phyloP scores from a whole-genome alignment of 1,139 yeast species.

The Blastobotrys persicus region DNA sequence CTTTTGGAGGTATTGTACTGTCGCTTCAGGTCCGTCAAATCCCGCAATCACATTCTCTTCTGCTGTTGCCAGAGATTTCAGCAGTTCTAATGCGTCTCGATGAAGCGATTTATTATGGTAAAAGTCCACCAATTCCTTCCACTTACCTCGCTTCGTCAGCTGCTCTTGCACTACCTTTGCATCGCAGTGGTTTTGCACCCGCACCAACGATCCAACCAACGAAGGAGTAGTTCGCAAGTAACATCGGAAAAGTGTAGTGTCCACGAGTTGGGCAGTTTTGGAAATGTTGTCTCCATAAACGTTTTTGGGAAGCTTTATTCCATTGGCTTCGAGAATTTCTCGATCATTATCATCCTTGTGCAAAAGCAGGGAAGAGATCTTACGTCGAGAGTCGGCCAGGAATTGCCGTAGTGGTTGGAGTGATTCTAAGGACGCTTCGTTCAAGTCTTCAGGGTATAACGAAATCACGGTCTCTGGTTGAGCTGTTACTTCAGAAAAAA shows the following conservation, averaged over 20 bases:
- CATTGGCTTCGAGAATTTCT: slow-evolving; percentile 28
- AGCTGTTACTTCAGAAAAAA: slow-evolving; percentile 55
- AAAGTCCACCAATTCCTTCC: slow-evolving; percentile 75
- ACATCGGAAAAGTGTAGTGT: slow-evolving; percentile 74
- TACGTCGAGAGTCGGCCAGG: slow-evolving; percentile 51
- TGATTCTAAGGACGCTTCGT: slow-evolving; percentile 23
- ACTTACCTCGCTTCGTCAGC: slow-evolving; percentile 51
- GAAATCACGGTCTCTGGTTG: slow-evolving; percentile 52
- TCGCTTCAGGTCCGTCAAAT: slow-evolving; percentile 45
- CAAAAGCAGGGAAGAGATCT: slow-evolving; percentile 37
- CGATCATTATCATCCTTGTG: slow-evolving; percentile 20
- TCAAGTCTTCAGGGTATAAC: slow-evolving; percentile 44
- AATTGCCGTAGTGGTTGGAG: background rate
- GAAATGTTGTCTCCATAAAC: slow-evolving; percentile 35
- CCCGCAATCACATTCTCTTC: slow-evolving; percentile 15
- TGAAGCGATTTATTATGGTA: slow-evolving; percentile 65
- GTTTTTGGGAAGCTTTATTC: slow-evolving; percentile 30
- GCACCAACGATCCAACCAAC: slow-evolving; percentile 76
- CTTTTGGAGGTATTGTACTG: slow-evolving; percentile 64
- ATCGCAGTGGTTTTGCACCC: slow-evolving; percentile 74
- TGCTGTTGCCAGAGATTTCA: slow-evolving; percentile 37
- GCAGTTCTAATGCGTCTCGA: slow-evolving; percentile 61
- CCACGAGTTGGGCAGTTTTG: slow-evolving; percentile 54
- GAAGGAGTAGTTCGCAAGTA: slow-evolving; percentile 67
- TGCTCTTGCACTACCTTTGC: slow-evolving; percentile 57